phyloP scores from a whole-genome alignment of 2,329 filamentous ascomycete genomes.

The Grosmannia clavigera region DNA sequence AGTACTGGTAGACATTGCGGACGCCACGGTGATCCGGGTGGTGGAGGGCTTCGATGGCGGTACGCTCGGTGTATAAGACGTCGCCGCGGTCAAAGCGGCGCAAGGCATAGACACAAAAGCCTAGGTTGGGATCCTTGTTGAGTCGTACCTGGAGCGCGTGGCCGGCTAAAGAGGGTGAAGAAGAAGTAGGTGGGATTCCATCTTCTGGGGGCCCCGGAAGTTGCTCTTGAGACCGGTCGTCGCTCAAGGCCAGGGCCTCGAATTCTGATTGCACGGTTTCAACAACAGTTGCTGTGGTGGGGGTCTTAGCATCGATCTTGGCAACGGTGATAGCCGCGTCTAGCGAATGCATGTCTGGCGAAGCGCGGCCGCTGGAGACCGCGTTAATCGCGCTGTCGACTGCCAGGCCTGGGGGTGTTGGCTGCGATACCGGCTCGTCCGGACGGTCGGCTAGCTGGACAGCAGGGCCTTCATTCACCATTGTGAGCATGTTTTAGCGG shows the following conservation, averaged over 20 bases:
- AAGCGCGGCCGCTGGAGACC: neutral
- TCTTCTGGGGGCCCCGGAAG: neutral
- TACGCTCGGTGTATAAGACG: constrained; percentile 16
- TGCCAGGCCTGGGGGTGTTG: neutral
- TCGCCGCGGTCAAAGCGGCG: constrained; percentile 14
- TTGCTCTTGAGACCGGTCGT: neutral
- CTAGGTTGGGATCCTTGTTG: constrained; percentile 12
- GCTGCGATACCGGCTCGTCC: neutral
- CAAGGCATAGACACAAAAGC: constrained; percentile 20
- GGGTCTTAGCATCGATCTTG: neutral
- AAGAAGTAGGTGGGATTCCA: neutral
- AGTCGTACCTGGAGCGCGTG: constrained; percentile 8
- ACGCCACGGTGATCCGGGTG: constrained; percentile 7
- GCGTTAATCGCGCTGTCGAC: neutral
- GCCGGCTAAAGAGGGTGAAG: neutral
- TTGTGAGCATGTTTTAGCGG: neutral
- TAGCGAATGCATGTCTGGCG: neutral
- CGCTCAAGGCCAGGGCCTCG: neutral
- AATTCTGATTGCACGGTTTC: neutral
- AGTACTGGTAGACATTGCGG: constrained; percentile 10
- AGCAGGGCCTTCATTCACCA: neutral
- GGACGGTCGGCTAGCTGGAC: neutral
- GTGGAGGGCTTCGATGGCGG: constrained; percentile 13
- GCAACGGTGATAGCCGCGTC: neutral
- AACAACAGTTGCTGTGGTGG: neutral